Base-by-base conservation (phyloP, 352 stramenopile species). In the Phytophthora kernoviae region DNA sequence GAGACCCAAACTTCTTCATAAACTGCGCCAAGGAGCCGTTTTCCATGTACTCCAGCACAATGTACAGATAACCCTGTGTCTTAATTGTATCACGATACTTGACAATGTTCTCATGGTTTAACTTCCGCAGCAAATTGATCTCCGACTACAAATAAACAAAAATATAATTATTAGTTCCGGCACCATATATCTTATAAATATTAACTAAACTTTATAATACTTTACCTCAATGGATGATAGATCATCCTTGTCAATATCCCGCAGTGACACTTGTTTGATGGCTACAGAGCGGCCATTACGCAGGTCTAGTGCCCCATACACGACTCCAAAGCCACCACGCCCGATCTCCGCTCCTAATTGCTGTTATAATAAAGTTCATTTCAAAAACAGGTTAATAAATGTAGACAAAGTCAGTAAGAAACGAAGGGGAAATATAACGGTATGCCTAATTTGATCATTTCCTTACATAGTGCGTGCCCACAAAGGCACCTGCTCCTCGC, bases 51-150 rank as follows among this genome's bases (percentile, higher is more conserved):
- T 96, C 88, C 12, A 96, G 70, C 39, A 96, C 84, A 58, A 96
- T 96, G 61, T 94, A 91, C 17, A 96, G 59, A 18, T 70, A 87
- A 26, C 77, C 74, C 43, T 91, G 79, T 40, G 85, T 93, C 67
- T 90, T 88, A 73, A 98, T 96, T 22, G 90, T 97, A 74, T 98
- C 93, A 62, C 96, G 87, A 72, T 98, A 98, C 75, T 97, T 97
- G 62, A 98, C 94, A 40, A 98, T 98, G 70, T 98, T 98, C 44
- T 93, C 84, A 56, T 98, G 94, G 37, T 98, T 93, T 15, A 98
- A 74, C 66, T 97, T 97, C 52, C 88, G 85, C 40, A 98, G 77
- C 50, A 98, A 70, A 54, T 87, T 93, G 60, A 98, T 96, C 73
- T 98, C 93, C 58, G 72, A 87, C 75, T 96, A 26, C 34, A 39